These are phyloP conservation scores for Microstegium vimineum DNA, from an alignment of 176 grass and related monocot genomes.

Conservation along the genomic window DNA sequence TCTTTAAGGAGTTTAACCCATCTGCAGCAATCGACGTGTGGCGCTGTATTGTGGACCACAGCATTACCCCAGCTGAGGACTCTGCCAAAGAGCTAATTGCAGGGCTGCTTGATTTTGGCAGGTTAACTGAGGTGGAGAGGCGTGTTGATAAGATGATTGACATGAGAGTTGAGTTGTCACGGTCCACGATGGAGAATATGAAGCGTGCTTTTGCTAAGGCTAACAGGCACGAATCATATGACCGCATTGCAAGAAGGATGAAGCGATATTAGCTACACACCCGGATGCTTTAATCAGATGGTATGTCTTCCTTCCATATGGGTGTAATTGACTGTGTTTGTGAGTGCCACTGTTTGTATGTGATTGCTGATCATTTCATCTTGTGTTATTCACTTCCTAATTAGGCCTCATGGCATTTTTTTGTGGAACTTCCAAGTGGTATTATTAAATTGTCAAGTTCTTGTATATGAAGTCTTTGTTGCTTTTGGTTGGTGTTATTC, in stretches of 20 bases:
- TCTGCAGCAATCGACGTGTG: constrained; percentile 60
- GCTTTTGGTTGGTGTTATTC: neutral
- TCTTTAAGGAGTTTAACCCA: constrained; percentile 68
- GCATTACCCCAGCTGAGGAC: constrained; percentile 41
- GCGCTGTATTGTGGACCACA: constrained; percentile 49
- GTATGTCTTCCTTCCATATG: constrained; percentile 43
- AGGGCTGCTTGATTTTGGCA: constrained; percentile 54
- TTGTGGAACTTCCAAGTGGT: neutral
- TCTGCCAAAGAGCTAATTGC: constrained; percentile 60
- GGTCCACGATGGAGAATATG: constrained; percentile 59
- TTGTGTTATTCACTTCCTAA: constrained; percentile 16
- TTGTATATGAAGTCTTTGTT: neutral
- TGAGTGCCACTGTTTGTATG: neutral
- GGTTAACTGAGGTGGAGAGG: constrained; percentile 50
- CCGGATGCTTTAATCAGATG: constrained; percentile 3
- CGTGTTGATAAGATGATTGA: constrained; percentile 53
- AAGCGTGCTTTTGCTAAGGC: constrained; percentile 51
- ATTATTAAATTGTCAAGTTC: constrained; percentile 4
- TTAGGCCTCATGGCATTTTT: neutral
- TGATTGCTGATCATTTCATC: neutral
- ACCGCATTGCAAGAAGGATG: constrained; percentile 50
- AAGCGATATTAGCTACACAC: constrained; percentile 29
- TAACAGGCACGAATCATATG: constrained; percentile 23
- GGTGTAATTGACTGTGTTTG: constrained; percentile 6
- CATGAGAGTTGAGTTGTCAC: constrained; percentile 48